These are phyloP conservation scores for Paraconiothyrium sp. DNA, from an alignment of 2,329 filamentous ascomycete genomes.

Conservation along the genomic window DNA sequence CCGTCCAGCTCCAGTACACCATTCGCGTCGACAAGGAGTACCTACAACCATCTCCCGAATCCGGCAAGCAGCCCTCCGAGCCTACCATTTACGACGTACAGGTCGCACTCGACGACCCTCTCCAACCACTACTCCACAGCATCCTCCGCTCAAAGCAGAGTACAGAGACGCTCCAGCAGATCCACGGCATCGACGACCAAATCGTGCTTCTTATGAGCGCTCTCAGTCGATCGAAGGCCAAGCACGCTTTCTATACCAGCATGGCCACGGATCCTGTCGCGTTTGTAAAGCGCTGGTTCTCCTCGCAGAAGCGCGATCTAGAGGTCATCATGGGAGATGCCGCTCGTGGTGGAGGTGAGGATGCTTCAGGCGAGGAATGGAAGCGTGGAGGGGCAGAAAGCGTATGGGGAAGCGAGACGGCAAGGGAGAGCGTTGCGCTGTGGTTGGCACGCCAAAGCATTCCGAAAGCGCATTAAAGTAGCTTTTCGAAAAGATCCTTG, in stretches of 20 bases:
- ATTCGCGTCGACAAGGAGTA: conserved; percentile 81
- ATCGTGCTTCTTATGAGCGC: conserved; percentile 84
- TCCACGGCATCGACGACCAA: conserved; percentile 82
- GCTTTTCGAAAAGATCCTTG: background rate
- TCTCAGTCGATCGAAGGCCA: conserved; percentile 84
- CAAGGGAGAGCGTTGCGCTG: conserved; percentile 69
- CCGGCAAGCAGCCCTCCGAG: conserved; percentile 69
- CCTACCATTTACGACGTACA: conserved; percentile 91
- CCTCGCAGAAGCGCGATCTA: conserved; percentile 88
- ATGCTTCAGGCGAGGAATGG: conserved; percentile 73
- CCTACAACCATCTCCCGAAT: conserved; percentile 70
- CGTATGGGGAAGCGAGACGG: conserved; percentile 70
- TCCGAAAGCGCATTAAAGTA: conserved; percentile 37
- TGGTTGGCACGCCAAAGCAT: conserved; percentile 60
- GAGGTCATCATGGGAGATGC: conserved; percentile 88
- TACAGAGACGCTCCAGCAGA: conserved; percentile 76
- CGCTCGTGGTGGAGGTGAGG: conserved; percentile 63
- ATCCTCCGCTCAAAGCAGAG: conserved; percentile 53
- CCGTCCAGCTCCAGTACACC: conserved; percentile 87
- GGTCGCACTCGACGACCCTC: conserved; percentile 83
- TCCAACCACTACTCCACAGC: conserved; percentile 72
- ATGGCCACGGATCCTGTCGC: conserved; percentile 82
- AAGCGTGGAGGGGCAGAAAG: conserved; percentile 69
- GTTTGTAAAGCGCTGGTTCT: conserved; percentile 89
- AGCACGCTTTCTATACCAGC: conserved; percentile 85